A percentile compares a stretch with the other conserved stretches of the same genome.
Conservation (phyloP, 441 rosid species). For the Hypseocharis bilobata region DNA sequence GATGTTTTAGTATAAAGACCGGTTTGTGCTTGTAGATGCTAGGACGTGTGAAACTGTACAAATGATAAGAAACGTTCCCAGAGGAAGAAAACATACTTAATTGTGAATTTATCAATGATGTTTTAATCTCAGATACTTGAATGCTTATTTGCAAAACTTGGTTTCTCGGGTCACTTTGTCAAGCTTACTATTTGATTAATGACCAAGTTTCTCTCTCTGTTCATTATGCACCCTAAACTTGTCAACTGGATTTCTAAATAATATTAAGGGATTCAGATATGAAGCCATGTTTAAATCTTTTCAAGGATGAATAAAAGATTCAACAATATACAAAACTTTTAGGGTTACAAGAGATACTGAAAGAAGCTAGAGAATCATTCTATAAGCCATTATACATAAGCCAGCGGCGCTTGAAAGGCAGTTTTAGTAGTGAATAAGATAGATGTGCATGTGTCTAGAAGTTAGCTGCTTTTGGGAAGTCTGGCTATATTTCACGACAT, state of each 20-base stretch:
- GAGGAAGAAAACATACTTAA: neutral
- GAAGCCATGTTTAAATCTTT: neutral
- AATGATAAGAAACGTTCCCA: neutral
- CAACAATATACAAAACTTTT: neutral
- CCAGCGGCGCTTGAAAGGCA: no score
- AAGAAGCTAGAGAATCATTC: neutral
- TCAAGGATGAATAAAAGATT: neutral
- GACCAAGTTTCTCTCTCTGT: neutral
- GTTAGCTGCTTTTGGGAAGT: no score
- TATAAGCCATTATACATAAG: neutral
- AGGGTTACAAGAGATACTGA: conserved; percentile 1
- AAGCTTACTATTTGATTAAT: neutral
- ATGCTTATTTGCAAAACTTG: neutral
- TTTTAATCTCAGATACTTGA: conserved; percentile 1
- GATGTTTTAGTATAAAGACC: neutral
- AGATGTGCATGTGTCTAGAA: no score
- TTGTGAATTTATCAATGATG: neutral
- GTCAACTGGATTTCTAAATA: neutral
- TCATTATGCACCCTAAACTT: neutral
- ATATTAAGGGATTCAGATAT: neutral
- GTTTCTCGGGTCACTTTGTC: neutral
- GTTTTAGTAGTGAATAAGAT: no score
- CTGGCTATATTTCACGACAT: neutral
- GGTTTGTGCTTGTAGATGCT: neutral
- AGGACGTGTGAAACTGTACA: neutral